Base-by-base conservation (phyloP, 805 yeast species). In the Candida ovalis region DNA sequence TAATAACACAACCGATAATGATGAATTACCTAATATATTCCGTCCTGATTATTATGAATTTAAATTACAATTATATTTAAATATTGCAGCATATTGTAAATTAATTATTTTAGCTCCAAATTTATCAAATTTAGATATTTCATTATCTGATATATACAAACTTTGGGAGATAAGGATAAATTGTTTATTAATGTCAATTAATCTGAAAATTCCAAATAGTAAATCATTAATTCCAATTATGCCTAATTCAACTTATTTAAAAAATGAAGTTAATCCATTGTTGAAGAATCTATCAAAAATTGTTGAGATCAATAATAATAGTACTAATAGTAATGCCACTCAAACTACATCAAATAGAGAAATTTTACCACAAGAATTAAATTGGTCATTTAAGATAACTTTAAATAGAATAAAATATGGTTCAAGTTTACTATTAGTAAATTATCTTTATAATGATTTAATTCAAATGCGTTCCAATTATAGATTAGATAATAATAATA, bases 401-500 rank as follows among this genome's bases (percentile, higher is more conserved):
- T 47, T 77, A 23, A 62, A 73, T 28, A 60, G 77, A 45, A 61
- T 78, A 44, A 75, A 70, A 48, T 66, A 74, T 27, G 67, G 72
- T 1, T 73, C 78, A 5, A 74, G 70, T 47, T 45, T 75, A 49
- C 56, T 62, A 24, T 55, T 75, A 21, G 65, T 77, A 21, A 75
- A 74, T 47, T 77, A 72, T 41, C 57, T 71, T 36, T 78, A 74
- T 60, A 70, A 69, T 47, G 62, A 76, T 27, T 62, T 74, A 38
- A 68, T 74, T 44, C 52, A 49, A n/a, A 30, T 54, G 17, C 43
- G 63, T 22, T 58, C 62, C 4, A 35, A 35, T n/a, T 64, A 65
- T 19, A 73, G n/a, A n/a, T n/a, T n/a, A n/a, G n/a, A 69, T 12
- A 22, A 7, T 13, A 13, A 33, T 13, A 13, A n/a, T 21, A 13